Conservation (phyloP, 345 rosid species). For the Populus alba region DNA sequence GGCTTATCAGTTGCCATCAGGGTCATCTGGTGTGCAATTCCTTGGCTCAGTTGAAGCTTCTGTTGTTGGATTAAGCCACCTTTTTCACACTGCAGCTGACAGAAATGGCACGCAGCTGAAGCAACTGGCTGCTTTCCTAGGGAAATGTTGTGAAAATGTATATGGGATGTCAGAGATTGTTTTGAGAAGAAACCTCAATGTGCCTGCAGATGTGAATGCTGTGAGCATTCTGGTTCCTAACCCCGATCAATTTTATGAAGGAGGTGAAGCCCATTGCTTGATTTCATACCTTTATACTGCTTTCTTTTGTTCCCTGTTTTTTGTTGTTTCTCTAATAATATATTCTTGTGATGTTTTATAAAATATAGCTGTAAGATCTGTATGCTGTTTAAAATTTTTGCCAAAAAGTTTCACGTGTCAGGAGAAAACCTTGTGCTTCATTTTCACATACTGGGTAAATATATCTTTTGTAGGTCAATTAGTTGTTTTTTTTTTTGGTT, state of each 20-base stretch:
- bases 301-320: background rate
- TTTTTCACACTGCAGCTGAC: conserved; percentile 59
- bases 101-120: conserved; percentile 61
- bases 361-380: background rate
- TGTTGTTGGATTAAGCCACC: conserved; percentile 82
- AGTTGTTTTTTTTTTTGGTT: too few species aligned
- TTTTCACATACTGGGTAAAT: too few species aligned
- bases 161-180: conserved; percentile 61
- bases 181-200: conserved; percentile 72
- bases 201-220: conserved; percentile 71
- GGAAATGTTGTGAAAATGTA: conserved; percentile 47
- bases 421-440: too few species aligned
- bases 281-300: background rate
- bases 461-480: too few species aligned
- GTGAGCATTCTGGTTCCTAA: conserved; percentile 68
- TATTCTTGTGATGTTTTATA: background rate
- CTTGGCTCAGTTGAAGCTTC: conserved; percentile 74
- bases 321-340: background rate
- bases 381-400: too few species aligned
- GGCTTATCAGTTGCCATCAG: conserved; percentile 26
- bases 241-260: conserved; percentile 48
- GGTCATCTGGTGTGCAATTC: conserved; percentile 33
- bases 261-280: conserved; percentile 42
- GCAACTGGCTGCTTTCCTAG: conserved; percentile 61
- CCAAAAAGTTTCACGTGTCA: too few species aligned